Conservation (phyloP, 2,329 filamentous ascomycete genomes). For the Diaporthe aspalathi region DNA sequence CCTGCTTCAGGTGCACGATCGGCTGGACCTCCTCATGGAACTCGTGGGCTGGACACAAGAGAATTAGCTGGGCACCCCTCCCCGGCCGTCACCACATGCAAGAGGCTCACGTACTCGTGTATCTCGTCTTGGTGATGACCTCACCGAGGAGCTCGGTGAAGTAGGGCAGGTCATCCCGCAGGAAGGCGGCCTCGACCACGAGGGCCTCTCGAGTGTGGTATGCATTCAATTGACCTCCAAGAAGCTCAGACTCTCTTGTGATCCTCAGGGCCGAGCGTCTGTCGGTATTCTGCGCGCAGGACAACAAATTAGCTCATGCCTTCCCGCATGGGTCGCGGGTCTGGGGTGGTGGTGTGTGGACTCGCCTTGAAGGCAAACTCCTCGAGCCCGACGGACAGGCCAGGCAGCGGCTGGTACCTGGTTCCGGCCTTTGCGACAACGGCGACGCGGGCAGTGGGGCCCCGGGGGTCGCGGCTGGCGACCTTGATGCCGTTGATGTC, state of each 20-base stretch:
- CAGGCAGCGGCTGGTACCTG: slow-evolving; percentile 89
- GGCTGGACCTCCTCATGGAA: slow-evolving; percentile 88
- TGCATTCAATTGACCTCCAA: slow-evolving; percentile 88
- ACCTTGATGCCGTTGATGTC: slow-evolving; percentile 92
- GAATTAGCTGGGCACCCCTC: slow-evolving; percentile 37
- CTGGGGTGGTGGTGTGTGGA: slow-evolving; percentile 39
- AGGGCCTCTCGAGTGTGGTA: slow-evolving; percentile 95
- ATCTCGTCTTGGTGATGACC: slow-evolving; percentile 89
- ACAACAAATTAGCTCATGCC: slow-evolving; percentile 61
- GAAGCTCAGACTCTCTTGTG: slow-evolving; percentile 92
- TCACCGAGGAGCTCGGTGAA: slow-evolving; percentile 96
- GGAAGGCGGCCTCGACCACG: slow-evolving; percentile 92
- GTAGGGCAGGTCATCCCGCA: slow-evolving; percentile 95
- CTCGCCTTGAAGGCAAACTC: slow-evolving; percentile 96
- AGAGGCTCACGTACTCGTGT: slow-evolving; percentile 69
- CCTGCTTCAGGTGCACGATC: slow-evolving; percentile 81
- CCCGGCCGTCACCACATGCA: slow-evolving; percentile 19
- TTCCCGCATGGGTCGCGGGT: slow-evolving; percentile 17
- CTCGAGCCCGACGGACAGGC: slow-evolving; percentile 89
- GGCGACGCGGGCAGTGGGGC: slow-evolving; percentile 90
- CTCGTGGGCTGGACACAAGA: slow-evolving; percentile 75
- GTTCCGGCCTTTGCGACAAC: slow-evolving; percentile 95
- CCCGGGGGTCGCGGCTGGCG: slow-evolving; percentile 88
- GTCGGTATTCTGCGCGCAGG: slow-evolving; percentile 75
- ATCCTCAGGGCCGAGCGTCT: slow-evolving; percentile 93